Percentiles rank a stretch among this genome's conserved stretches.
Conservation (phyloP, 331 rosid species). For the Pyrus hybrid region DNA sequence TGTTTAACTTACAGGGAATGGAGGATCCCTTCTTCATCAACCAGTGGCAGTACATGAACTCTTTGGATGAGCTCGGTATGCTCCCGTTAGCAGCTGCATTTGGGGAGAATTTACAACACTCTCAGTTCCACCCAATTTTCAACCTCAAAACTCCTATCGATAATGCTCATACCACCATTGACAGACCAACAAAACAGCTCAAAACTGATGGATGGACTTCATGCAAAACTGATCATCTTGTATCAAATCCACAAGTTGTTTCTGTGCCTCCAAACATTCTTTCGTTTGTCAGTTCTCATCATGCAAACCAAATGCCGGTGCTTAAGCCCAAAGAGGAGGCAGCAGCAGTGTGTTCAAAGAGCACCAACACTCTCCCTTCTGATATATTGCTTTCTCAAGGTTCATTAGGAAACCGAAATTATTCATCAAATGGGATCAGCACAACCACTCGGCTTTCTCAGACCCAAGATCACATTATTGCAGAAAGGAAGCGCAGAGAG, state of each 20-base stretch:
- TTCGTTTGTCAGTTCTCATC: conserved; percentile 40
- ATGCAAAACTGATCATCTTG: conserved; percentile 22
- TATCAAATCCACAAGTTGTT: conserved; percentile 29
- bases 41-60: conserved; percentile 47
- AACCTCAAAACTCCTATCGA: conserved; percentile 35
- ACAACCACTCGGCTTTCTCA: conserved; percentile 35
- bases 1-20: too few species aligned
- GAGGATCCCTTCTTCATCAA: too few species aligned
- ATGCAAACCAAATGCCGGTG: conserved; percentile 38
- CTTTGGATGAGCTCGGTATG: conserved; percentile 38
- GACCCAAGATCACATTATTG: conserved; percentile 72
- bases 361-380: conserved; percentile 25
- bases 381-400: conserved; percentile 43
- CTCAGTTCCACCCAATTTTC: conserved; percentile 19
- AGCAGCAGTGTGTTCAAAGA: conserved; percentile 16
- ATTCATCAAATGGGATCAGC: neutral
- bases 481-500: conserved; percentile 84
- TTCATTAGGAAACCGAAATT: conserved; percentile 3
- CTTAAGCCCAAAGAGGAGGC: conserved; percentile 63
- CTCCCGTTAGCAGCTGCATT: conserved; percentile 41
- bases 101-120: conserved; percentile 37
- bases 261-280: conserved; percentile 32
- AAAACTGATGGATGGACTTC: conserved; percentile 46
- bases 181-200: conserved; percentile 45
- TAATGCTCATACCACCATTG: conserved; percentile 18